Percentiles rank a stretch among this genome's conserved stretches.
phyloP scores from a whole-genome alignment of 2,329 filamentous ascomycete genomes.

The Hymenotorrendiella dingleyae region DNA sequence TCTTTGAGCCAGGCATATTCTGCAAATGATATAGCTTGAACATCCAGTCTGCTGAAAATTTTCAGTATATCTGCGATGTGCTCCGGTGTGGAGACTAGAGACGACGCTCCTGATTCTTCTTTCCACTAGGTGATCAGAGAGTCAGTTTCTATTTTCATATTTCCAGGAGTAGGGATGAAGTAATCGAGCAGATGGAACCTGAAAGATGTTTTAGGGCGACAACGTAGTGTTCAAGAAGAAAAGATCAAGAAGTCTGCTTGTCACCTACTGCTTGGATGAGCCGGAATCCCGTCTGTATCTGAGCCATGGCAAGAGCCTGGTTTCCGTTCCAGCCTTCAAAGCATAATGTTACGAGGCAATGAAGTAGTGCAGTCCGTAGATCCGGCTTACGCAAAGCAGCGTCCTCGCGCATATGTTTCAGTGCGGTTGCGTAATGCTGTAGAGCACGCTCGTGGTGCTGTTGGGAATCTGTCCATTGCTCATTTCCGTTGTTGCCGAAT shows the following conservation, averaged over 20 bases:
- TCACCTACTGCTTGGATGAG: conserved; percentile 29
- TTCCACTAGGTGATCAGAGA: too few relatives aligned
- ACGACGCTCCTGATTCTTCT: background rate
- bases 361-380: conserved; percentile 35
- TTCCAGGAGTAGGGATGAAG: too few relatives aligned
- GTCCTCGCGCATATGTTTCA: conserved; percentile 13
- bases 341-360: conserved; percentile 41
- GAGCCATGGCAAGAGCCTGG: conserved; percentile 12
- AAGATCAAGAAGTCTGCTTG: too few relatives aligned
- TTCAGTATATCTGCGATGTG: conserved; percentile 7
- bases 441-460: conserved; percentile 16
- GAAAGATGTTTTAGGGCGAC: too few relatives aligned
- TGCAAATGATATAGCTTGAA: conserved; percentile 16
- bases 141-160: too few relatives aligned
- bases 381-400: conserved; percentile 33
- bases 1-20: conserved; percentile 7
- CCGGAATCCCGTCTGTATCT: conserved; percentile 17
- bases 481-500: conserved; percentile 6
- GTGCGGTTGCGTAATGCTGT: conserved; percentile 13
- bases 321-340: conserved; percentile 48
- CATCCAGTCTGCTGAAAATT: conserved; percentile 11
- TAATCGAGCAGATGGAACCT: too few relatives aligned
- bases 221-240: too few relatives aligned
- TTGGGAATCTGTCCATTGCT: conserved; percentile 3
- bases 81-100: conserved; percentile 2